Evolutionary conservation across 176 grass and related monocot species (phyloP), one percentile per base, ranked within the genome.

Genomic region (Saccharum officinarum): DNA sequence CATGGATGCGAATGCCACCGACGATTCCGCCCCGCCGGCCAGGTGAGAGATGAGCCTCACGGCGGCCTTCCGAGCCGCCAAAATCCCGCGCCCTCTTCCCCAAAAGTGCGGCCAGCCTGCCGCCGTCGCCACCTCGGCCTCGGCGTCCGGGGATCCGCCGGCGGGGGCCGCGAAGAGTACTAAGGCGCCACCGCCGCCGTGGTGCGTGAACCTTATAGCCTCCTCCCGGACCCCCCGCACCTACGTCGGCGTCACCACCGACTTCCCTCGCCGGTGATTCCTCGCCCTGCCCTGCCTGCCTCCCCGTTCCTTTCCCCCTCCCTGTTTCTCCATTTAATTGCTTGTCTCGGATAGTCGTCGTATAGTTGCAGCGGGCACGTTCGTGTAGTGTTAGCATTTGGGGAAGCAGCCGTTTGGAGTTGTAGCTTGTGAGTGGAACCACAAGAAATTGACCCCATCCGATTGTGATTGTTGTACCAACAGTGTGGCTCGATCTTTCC

Each of bases 201-300:
- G 93, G 95, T 81, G 79, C 65, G 79, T 81, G 30, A 69, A 81
- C 65, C 79, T 81, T 50, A 81, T 81, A 38, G 79, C 79, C 30
- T 81, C 79, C 30, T 81, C 79, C 45, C 80, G 69, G 76, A 77
- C 86, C 66, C 83, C 77, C 34, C 87, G 85, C 49, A 95, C 91
- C 17, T 95, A 98, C 59, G 96, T 98, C 36, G 93, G 96, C 44
- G 88, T 95, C 87, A 98, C 96, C 28, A 98, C 93, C 16, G 84
- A 95, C 72, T 94, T 98, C 91, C 50, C 88, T 71, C 97, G 91
- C 49, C 79, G 93, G 97, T 98, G 38, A 73, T 59, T 83, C 44
- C 31, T 41, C 20, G 4, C 22, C 50, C 6, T 41, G 10, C 47
- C 55, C 57, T 42, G 9, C 38, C 71, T 38, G 3, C 10, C 34